These are phyloP conservation scores for Sclerotinia sclerotiorum DNA, from an alignment of 2,329 filamentous ascomycete genomes.

Conservation along the genomic window DNA sequence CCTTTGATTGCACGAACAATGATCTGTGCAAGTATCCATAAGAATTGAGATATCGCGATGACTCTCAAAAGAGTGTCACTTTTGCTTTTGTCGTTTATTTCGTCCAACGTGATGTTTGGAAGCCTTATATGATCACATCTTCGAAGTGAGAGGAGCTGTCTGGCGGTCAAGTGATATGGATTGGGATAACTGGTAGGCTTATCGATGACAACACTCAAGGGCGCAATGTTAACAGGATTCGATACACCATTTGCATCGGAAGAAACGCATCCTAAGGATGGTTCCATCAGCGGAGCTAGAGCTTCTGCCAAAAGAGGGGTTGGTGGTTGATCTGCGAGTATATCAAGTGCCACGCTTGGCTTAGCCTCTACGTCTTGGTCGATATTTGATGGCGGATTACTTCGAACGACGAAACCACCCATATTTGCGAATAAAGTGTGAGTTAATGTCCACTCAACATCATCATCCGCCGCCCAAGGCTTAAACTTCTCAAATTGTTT, in stretches of 20 bases:
- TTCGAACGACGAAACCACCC: constrained; percentile 27
- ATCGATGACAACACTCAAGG: background rate
- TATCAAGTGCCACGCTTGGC: constrained; percentile 3
- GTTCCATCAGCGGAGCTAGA: background rate
- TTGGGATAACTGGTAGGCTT: background rate
- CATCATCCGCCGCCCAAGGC: constrained; percentile 18
- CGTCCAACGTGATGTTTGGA: constrained; percentile 47
- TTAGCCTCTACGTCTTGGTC: constrained; percentile 8
- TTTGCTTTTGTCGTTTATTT: constrained; percentile 48
- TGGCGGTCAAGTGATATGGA: constrained; percentile 11
- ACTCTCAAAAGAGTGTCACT: constrained; percentile 33
- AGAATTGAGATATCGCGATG: constrained; percentile 24
- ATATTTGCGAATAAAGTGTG: constrained; percentile 30
- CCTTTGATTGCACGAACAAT: background rate
- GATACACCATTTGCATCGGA: background rate
- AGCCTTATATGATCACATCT: constrained; percentile 6
- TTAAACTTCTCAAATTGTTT: constrained; percentile 12
- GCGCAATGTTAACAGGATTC: background rate
- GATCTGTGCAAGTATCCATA: constrained; percentile 22
- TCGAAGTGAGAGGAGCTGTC: constrained; percentile 17
- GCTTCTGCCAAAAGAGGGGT: background rate
- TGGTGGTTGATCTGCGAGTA: background rate
- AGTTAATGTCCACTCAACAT: constrained; percentile 26
- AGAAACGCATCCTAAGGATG: background rate
- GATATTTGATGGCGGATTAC: background rate